Evolutionary conservation across 208 protist species (phyloP).

Genomic region (Trypanosoma mega): DNA sequence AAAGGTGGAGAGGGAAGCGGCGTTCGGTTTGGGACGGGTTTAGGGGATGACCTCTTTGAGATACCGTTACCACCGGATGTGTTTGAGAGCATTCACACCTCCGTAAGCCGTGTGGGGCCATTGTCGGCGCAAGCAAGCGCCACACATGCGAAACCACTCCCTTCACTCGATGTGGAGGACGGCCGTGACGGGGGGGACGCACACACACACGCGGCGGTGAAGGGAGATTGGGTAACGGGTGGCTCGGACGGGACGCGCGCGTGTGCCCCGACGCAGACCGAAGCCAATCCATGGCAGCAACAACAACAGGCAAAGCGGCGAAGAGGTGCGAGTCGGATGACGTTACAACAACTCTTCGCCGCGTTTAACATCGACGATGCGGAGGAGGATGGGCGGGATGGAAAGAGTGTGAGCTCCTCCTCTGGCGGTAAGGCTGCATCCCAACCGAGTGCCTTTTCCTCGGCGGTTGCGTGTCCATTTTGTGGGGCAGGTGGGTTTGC

Average conservation of each 20-base stretch:
- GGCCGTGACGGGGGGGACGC: conserved; percentile 1
- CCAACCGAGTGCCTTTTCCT: too few relatives aligned
- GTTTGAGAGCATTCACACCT: conserved; percentile 24
- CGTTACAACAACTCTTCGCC: conserved; percentile 21
- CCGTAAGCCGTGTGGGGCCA: too few relatives aligned
- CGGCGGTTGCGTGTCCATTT: conserved; percentile 21
- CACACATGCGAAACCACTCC: conserved; percentile 14
- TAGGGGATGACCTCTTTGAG: conserved; percentile 21
- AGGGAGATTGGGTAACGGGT: too few relatives aligned
- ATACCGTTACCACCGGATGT: conserved; percentile 35
- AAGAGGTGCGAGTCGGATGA: conserved; percentile 2
- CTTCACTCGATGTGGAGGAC: conserved; percentile 17
- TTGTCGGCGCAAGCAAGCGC: too few relatives aligned
- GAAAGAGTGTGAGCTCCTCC: too few relatives aligned
- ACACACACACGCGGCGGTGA: background rate
- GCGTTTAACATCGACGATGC: conserved; percentile 27
- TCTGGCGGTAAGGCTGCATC: too few relatives aligned
- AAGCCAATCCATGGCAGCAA: too few relatives aligned
- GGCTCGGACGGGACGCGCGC: too few relatives aligned
- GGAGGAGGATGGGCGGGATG: conserved; percentile 16
- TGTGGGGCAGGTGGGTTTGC: conserved; percentile 22
- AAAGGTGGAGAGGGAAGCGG: background rate
- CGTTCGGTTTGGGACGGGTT: background rate
- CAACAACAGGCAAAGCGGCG: background rate
- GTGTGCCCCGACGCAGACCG: too few relatives aligned